Base-by-base conservation (phyloP, 306 rosid species). In the Vigna trinervia region DNA sequence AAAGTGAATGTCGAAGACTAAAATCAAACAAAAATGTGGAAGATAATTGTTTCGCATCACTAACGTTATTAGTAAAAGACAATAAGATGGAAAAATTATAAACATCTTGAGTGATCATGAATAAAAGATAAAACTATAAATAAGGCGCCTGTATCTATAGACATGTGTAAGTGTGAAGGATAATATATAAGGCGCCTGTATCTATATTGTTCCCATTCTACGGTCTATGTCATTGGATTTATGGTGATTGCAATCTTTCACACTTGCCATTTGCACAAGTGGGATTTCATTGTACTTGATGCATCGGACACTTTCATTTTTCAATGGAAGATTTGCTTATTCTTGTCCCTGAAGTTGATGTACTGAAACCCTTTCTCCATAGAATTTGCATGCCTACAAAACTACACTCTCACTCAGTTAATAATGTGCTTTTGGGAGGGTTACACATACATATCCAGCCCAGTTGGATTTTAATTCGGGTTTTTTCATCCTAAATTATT, bases 221-320 rank as follows among this genome's bases (percentile, higher is more conserved):
- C 7, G 38, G 38, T 75, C 14, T 26, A 41, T 47, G 56, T n/a
- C 38, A 67, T 41, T 41, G 26, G 20, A 75, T 69, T 69, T 81
- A n/a, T 51, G 8, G 61, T 69, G 62, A 53, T 20, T 75, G 59
- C 73, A 59, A 74, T 65, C 70, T 76, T 69, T 17, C 50, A 7
- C 3, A n/a, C 8, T 20, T 56, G 9, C 32, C 28, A 4, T 54
- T 38, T 8, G 30, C 51, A 26, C 64, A 66, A 50, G 67, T 32
- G 73, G 56, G 78, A 82, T 63, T 81, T 60, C 30, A 19, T 5
- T 69, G 80, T 69, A 68, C 22, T 75, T 74, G 34, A 46, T 59
- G 5, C 36, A 47, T 12, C 32, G n/a, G 39, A 60, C 72, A 75
- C 30, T 17, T 28, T 5, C 39, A 39, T 46, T 76, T 52, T 36